Base-by-base conservation (phyloP, 1,139 yeast genomes). In the Debaryomyces coudertii region DNA sequence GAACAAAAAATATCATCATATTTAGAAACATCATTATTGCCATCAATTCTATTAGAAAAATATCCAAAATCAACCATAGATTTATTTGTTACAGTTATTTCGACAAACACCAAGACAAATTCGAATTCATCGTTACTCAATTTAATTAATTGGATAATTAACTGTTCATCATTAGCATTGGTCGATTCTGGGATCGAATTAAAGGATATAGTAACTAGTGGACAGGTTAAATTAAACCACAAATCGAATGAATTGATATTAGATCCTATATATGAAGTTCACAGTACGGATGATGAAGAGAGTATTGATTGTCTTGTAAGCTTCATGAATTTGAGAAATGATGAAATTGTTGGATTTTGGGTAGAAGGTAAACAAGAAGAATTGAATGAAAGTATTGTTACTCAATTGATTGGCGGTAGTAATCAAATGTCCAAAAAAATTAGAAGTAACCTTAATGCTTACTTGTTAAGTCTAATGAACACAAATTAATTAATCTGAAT, bases 61-160 rank as follows among this genome's bases (percentile, higher is more conserved):
- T 92, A 92, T 62, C 97, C 98, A 5, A 93, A 93, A 64, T 87
- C 96, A 7, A 83, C 92, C 20, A 88, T 93, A 45, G 95, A 86
- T 58, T 75, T 93, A 20, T 86, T 85, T 55, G 73, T 92, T n/a
- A 81, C 87, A 36, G 71, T 90, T 2, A 70, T 90, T 15, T 73
- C 86, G 7, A 63, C 74, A 14, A 76, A 77, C 36, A 52, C 68
- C 11, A 52, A 57, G 9, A 66, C 71, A 5, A 47, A 66, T 29
- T 57, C 70, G 23, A 64, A 67, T 47, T 55, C 68, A 5, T 60
- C 69, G 9, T 58, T 78, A 37, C 63, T 76, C 40, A 71, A 77
- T 50, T 63, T 76, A 44, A 61, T 68, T 35, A 65, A 63, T 40
- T 75, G 80, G 71, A 63, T 78, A 7, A 68, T 81, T 11, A 85